Percentiles rank a stretch among this genome's conserved stretches.
Conservation (phyloP, 2,329 filamentous ascomycete genomes). For the Chrysosporium keratinophilum region DNA sequence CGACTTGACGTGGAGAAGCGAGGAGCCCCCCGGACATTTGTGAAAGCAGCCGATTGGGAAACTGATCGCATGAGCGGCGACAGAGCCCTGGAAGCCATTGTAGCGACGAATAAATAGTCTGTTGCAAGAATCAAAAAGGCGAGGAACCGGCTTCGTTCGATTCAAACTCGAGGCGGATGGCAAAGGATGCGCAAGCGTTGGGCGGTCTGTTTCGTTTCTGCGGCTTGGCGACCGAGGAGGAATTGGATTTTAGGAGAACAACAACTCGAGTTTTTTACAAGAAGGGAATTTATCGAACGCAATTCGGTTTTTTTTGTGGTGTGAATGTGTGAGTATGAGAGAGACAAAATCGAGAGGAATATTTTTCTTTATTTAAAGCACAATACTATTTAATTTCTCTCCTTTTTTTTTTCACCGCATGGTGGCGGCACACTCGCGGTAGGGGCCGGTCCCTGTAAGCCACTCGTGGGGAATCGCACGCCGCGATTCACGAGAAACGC, state of each 20-base stretch:
- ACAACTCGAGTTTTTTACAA: neutral
- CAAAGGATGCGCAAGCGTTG: neutral
- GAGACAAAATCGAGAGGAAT: neutral
- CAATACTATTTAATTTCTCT: neutral
- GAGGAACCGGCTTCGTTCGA: neutral
- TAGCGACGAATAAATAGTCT: neutral
- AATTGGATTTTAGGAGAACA: constrained; percentile 2
- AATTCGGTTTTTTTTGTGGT: neutral
- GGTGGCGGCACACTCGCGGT: no score
- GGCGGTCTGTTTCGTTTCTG: neutral
- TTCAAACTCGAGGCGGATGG: neutral
- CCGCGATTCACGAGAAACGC: neutral
- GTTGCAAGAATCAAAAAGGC: neutral
- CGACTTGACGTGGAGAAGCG: constrained; percentile 30
- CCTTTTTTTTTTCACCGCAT: neutral
- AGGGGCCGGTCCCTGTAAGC: no score
- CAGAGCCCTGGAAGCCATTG: constrained; percentile 7
- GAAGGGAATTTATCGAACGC: neutral
- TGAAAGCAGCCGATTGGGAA: neutral
- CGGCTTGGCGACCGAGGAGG: no score
- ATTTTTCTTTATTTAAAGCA: no score
- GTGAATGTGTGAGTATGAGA: neutral
- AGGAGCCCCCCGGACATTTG: constrained; percentile 9
- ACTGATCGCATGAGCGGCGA: constrained; percentile 4
- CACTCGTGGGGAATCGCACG: neutral